Base-by-base conservation (phyloP, 192 early-diverging fungal genomes). In the Chytriomyces sp. region DNA sequence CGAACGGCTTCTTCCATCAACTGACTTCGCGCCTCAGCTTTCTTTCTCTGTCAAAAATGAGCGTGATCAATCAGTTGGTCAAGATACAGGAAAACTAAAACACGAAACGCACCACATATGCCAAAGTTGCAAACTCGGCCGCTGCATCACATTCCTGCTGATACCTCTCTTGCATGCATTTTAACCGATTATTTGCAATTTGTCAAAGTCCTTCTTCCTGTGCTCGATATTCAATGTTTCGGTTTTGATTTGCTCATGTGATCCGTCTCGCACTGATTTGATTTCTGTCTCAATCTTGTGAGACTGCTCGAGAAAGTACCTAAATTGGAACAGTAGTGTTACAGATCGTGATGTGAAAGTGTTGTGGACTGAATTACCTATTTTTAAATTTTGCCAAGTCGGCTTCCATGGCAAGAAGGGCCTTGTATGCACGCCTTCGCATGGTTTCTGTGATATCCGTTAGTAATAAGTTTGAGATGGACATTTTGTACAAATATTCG, bases 401-500 rank as follows among this genome's bases (percentile, higher is more conserved):
- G 18, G 50, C 72, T 50, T 48, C 57, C 57, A 67, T 47, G 10
- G 63, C 50, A 20, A 28, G 50, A 61, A 69, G 53, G 18, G 26
- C 64, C 26, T 79, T 46, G 46, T 75, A 64, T 26, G 67, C 79
- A n/a, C 66, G 44, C 47, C 59, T 16, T 5, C 47, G 49, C 28
- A 67, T 47, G 8, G 23, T 72, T 73, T 60, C 74, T 74, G 81
- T 86, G 91, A 0, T 78, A 81, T 13, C 85, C 77, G 9, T 82
- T 65, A 1, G 35, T 23, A n/a, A 13, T 64, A 4, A 20, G 23
- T 26, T 64, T 5, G 26, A 20, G 20, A 23, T n/a, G 57, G 57
- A 16, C 1, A 23, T 5, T 1, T 59, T 35, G n/a, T 6, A 13
- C 35, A 26, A 64, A 6, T 3, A 64, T 1, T 64, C 63, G 5